phyloP scores from a whole-genome alignment of 305 asterid genomes.

The Solanum hybrid region DNA sequence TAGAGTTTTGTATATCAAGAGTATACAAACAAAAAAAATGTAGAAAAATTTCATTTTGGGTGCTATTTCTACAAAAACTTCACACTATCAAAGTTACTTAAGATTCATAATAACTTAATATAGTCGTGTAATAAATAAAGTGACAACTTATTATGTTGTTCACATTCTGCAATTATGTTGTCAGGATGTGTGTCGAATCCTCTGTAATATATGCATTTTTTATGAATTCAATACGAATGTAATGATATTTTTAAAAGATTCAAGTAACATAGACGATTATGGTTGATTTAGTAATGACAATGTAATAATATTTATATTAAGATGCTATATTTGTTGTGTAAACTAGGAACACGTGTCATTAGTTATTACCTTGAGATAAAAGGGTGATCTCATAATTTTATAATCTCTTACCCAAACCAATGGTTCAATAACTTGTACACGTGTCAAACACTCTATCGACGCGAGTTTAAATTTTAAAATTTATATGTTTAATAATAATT shows the following conservation, averaged over 20 bases:
- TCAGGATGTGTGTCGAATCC: rapidly evolving
- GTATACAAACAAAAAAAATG: neutral
- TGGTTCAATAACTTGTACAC: neutral
- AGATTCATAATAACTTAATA: neutral
- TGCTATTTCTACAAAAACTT: neutral
- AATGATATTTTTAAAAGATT: neutral
- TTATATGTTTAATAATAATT: neutral
- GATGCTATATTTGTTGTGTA: neutral
- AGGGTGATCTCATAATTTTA: neutral
- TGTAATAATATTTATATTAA: neutral
- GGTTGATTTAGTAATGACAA: neutral
- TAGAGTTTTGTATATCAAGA: neutral
- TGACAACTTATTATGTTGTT: neutral
- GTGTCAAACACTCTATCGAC: neutral
- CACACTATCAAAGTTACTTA: neutral
- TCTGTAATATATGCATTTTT: neutral
- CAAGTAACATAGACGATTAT: neutral
- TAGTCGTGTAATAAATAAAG: neutral
- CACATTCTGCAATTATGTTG: neutral
- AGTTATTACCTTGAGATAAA: neutral
- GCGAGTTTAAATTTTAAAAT: neutral
- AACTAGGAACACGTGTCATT: neutral
- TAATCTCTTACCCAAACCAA: neutral
- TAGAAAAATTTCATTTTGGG: neutral
- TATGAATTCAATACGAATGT: neutral